Conservation (phyloP, 2,329 filamentous ascomycete genomes). For the Metarhizium rileyi region DNA sequence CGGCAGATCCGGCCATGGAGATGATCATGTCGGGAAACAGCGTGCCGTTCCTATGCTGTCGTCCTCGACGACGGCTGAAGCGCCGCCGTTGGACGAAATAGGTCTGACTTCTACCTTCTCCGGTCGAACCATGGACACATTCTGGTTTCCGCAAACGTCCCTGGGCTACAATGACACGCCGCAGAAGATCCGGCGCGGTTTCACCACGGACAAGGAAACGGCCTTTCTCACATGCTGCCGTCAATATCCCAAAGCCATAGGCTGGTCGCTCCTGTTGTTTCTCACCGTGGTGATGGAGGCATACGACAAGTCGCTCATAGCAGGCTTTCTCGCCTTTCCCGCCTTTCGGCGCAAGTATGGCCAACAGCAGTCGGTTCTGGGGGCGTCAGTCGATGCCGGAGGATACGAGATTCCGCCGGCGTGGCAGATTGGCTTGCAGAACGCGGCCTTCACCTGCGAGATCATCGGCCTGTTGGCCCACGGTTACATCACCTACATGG, state of each 20-base stretch:
- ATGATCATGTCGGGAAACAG: neutral
- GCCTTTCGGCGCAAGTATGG: conserved; percentile 18
- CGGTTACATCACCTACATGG: conserved; percentile 29
- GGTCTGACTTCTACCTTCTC: neutral
- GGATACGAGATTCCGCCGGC: conserved; percentile 22
- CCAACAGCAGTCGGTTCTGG: neutral
- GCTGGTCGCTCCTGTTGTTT: conserved; percentile 16
- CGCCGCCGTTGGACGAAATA: neutral
- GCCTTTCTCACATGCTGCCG: conserved; percentile 13
- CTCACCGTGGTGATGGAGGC: conserved; percentile 17
- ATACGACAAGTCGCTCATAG: conserved; percentile 14
- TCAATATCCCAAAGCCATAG: conserved; percentile 16
- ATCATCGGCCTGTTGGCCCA: conserved; percentile 30
- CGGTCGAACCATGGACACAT: neutral
- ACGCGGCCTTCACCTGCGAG: conserved; percentile 13
- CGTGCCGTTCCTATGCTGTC: neutral
- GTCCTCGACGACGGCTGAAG: neutral
- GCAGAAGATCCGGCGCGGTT: neutral
- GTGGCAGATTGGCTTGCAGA: conserved; percentile 16
- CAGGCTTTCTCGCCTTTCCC: conserved; percentile 14
- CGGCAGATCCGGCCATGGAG: no score
- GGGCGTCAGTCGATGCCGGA: conserved; percentile 13
- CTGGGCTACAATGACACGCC: neutral
- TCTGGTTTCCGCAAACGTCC: neutral
- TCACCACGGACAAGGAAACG: conserved; percentile 12